Evolutionary conservation across 768 basidiomycete species (phyloP), one percentile per base, ranked within the genome.

Genomic region (Rhizopogon roseolus): DNA sequence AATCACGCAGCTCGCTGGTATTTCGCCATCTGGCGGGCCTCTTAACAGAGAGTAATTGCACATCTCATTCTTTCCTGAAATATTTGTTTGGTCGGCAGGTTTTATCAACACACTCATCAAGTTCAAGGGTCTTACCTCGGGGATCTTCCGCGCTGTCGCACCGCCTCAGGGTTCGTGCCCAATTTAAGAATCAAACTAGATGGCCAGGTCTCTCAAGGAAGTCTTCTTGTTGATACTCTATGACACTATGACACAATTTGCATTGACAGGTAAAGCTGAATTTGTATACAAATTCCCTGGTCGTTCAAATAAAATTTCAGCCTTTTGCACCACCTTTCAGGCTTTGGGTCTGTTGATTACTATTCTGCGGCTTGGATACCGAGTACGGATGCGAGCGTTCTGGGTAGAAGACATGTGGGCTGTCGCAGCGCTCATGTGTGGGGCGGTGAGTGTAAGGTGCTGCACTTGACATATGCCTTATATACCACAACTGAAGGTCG

Each of bases 361-460:
- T n/a, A 7, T 61, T 9, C 54, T 63, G 38, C 55, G 62, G 27
- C 14, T 64, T 14, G 56, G 62, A 57, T 62, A 64, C 22, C 61
- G 64, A 29, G 41, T 56, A 14, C 48, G 16, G 13, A 61, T 58
- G 17, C 57, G 41, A 17, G 50, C 53, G 13, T 37, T 65, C 28
- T 65, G 64, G 22, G 57, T 60, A 56, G 64, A 66, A 10, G 64
- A 66, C 17, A 22, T 54, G 36, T 65, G 55, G 55, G 64, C 64
- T 9, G 36, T 40, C 3, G 34, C 50, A 16, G 64, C 59, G 5
- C 49, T 64, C 22, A 3, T 54, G 11, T 65, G 44, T 7, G 61
- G 48, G 6, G 36, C 11, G 14, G 41, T 56, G 9, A 53, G 53
- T 32, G 32, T 4, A 46, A 34, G 32, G 8, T 46, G 7, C 17